Base-by-base conservation (phyloP, 1,284 basidiomycete genomes). In the Leccinum pachyderme region DNA sequence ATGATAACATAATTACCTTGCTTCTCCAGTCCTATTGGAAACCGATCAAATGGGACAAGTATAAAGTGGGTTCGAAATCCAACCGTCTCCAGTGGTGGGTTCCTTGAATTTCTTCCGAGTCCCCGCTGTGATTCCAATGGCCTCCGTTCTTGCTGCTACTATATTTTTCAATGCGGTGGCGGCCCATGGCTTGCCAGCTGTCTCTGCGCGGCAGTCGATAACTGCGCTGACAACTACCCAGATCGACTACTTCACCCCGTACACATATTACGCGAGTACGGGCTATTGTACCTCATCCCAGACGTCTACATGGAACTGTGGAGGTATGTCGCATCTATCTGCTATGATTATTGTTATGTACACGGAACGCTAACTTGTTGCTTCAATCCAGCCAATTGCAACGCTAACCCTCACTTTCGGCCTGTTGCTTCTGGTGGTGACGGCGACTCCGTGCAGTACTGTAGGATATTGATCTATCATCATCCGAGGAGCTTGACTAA, bases 391-490 rank as follows among this genome's bases (percentile, higher is more conserved):
- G 83, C 71, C 3, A 78, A 79, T 58, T 89, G 86, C 59, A 51
- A 77, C 15, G 81, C 78, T 5, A 87, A 84, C 61, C 69, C 82
- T 1, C 65, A 62, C 6, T 88, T 88, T 59, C 54, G 76, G 28
- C 81, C 84, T 1, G 69, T 82, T 7, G 86, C 84, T 6, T 78
- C 83, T 7, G 87, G 86, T 37, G 87, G 86, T 2, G 73, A 88
- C 58, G 84, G 83, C 3, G 61, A 67, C 25, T 57, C 57, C 5
- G 66, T 77, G 2, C 86, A 87, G 61, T 85, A 72, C 58, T 81
- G 77, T 78, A 47, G 64, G 74, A 8, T 4, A 12, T 13, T 25
- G 13, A 4, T 15, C 12, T 44, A 9, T 9, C 37, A 9, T 9
- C 37, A 39, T 22, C 9, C 6, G 37, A 39, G 11, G 18, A 25